Base-by-base conservation (phyloP, 2,329 filamentous ascomycete genomes). In the Fusarium dlaminii region DNA sequence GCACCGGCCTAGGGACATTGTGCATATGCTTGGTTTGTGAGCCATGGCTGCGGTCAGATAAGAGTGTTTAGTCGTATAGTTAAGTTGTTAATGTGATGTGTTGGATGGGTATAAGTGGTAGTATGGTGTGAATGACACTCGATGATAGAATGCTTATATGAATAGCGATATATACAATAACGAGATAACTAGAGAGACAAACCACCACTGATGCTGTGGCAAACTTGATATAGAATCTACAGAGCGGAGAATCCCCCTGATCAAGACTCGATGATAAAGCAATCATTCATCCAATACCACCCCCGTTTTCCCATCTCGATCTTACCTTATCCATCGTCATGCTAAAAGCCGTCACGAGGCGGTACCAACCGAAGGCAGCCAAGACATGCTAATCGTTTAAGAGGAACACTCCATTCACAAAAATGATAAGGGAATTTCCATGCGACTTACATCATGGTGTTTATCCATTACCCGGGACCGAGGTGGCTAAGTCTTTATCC, bases 1-100 rank as follows among this genome's bases (percentile, higher is more conserved):
- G 77, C 90, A 90, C 46, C 92, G 90, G 46, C 93, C 93, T 4
- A 96, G 87, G 55, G 92, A 95, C 87, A 95, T 93, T 71, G 92
- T 93, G 66, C 91, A 91, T 79, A 96, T 95, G 43, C 87, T 92
- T 73, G 92, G 87, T 73, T 86, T 87, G 80, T 86, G 90, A 70
- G 86, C 79, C 87, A 89, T 89, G 56, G 12, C 60, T 56, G 13
- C 27, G 40, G 37, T 56, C 8, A 29, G n/a, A 34, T 1, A 2
- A 7, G 3, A 22, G 20, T 12, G 27, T 11, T 3, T 30, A 0
- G 27, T 20, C 8, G 13, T 56, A 14, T 15, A 14, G 7, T 34
- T 9, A 27, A 32, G 29, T 27, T 20, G 20, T 8, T 22, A 18
- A 36, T 22, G 5, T 40, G 46, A n/a, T 39, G 37, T 29, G 7